A percentile compares a stretch with the other conserved stretches of the same genome.
These are phyloP conservation scores for Euptelea pleiosperma DNA, from an alignment of 164 flowering plant species.

Conservation along the genomic window DNA sequence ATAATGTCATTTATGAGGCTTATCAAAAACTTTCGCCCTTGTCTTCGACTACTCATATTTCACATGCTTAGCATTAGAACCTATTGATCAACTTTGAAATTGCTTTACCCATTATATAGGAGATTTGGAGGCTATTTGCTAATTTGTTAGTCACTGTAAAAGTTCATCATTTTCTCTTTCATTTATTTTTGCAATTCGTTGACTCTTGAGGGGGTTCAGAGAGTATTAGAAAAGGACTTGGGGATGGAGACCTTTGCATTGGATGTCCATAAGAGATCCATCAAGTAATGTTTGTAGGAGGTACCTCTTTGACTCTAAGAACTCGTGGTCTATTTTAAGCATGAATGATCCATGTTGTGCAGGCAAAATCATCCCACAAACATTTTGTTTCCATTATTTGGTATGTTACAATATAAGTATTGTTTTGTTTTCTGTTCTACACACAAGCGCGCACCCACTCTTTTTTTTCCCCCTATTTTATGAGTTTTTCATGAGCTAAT, in stretches of 20 bases:
- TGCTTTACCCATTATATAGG: neutral
- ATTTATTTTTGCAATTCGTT: conserved; percentile 48
- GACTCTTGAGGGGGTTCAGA: conserved; percentile 69
- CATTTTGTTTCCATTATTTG: too few species aligned
- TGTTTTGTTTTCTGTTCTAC: too few species aligned
- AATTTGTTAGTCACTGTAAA: neutral
- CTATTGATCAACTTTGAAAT: too few species aligned
- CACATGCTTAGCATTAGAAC: too few species aligned
- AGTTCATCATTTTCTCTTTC: neutral
- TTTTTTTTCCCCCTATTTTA: too few species aligned
- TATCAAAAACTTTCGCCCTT: too few species aligned
- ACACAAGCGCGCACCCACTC: too few species aligned
- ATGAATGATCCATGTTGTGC: neutral
- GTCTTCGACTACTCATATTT: too few species aligned
- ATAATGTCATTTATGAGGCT: too few species aligned
- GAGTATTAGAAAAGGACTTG: conserved; percentile 78
- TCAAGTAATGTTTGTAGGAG: conserved; percentile 60
- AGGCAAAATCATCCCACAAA: too few species aligned
- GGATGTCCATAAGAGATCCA: conserved; percentile 75
- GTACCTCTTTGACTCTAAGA: conserved; percentile 28
- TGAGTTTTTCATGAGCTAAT: too few species aligned
- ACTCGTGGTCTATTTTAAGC: conserved; percentile 1
- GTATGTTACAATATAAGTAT: too few species aligned
- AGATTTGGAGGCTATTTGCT: neutral
- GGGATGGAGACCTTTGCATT: conserved; percentile 57